phyloP scores from a whole-genome alignment of 495 filamentous ascomycete species.

The Tuber microsphaerosporum region DNA sequence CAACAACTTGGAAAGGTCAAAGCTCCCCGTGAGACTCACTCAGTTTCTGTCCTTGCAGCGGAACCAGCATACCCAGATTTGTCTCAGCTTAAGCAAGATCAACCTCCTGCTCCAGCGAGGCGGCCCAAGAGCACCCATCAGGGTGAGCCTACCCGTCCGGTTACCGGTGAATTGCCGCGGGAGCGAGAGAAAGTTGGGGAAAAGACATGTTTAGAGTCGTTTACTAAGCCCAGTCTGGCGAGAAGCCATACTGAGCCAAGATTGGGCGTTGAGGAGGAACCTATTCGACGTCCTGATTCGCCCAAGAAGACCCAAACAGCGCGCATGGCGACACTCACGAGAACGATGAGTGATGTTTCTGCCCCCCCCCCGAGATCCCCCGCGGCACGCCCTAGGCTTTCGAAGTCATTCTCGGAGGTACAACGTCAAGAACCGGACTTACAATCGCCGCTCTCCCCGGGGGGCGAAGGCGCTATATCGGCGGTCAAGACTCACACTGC shows the following conservation, averaged over 20 bases:
- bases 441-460: constrained; percentile 14
- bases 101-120: constrained; percentile 35
- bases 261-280: neutral
- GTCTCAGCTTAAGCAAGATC: constrained; percentile 44
- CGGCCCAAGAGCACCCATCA: constrained; percentile 40
- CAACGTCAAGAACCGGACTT: neutral
- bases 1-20: constrained; percentile 72
- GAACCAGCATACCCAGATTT: constrained; percentile 55
- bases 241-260: neutral
- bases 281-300: neutral
- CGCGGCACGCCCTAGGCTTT: neutral
- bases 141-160: constrained; percentile 14
- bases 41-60: constrained; percentile 15
- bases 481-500: constrained; percentile 41
- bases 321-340: neutral
- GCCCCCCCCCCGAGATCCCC: neutral
- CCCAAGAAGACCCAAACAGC: constrained; percentile 4
- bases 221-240: neutral
- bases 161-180: neutral
- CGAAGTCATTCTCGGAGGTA: neutral
- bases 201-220: constrained; percentile 43
- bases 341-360: neutral
- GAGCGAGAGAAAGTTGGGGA: constrained; percentile 39
- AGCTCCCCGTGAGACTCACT: constrained; percentile 33
- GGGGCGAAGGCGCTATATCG: constrained; percentile 31